Evolutionary conservation across 768 basidiomycete species (phyloP).

Genomic region (Calocera viscosa): DNA sequence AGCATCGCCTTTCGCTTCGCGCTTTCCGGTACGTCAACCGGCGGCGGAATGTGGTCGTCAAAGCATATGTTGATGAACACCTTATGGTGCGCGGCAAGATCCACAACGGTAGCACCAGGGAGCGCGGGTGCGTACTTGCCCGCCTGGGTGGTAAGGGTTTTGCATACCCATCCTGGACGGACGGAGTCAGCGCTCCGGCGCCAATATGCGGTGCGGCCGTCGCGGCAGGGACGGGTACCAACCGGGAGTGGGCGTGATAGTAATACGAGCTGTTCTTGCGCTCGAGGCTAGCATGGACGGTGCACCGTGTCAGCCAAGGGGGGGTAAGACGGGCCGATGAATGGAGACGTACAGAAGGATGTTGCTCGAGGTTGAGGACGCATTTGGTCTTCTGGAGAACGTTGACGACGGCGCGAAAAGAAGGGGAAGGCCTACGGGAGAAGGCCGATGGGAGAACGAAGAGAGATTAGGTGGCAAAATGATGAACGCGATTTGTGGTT

Average conservation of each 20-base stretch:
- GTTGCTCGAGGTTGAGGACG: neutral
- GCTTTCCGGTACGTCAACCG: slow-evolving; percentile 36
- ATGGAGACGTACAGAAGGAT: neutral
- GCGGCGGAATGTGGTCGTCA: slow-evolving; percentile 54
- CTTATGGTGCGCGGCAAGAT: slow-evolving; percentile 41
- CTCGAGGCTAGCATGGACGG: neutral
- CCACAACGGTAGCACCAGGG: neutral
- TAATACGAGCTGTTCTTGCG: slow-evolving; percentile 20
- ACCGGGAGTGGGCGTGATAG: slow-evolving; percentile 48
- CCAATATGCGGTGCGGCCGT: neutral
- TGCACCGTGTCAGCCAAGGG: neutral
- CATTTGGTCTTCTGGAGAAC: neutral
- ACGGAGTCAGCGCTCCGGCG: neutral
- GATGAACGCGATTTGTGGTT: neutral
- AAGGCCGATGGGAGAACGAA: neutral
- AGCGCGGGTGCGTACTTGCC: neutral
- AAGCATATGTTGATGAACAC: slow-evolving; percentile 66
- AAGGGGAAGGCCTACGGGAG: neutral
- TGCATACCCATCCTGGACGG: neutral
- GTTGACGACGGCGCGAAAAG: neutral
- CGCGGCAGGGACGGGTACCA: neutral
- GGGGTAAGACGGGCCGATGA: neutral
- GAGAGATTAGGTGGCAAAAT: neutral
- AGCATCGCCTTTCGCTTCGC: slow-evolving; percentile 46
- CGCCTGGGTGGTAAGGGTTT: neutral